Percentiles rank a stretch among this genome's conserved stretches.
phyloP scores from a whole-genome alignment of 805 yeast genomes.

The Starmerella bacillaris region DNA sequence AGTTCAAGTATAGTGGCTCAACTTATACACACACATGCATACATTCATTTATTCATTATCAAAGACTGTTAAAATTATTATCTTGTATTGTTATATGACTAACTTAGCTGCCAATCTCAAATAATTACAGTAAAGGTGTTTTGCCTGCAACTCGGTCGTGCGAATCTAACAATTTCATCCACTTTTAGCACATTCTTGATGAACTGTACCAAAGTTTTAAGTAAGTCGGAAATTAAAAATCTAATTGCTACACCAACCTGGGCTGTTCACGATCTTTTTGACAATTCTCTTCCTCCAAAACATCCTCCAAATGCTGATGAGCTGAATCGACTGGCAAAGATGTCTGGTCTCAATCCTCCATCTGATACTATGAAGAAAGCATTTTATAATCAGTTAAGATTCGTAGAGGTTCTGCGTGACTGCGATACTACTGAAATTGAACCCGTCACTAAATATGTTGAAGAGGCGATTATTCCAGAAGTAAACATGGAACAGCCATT shows the following conservation, averaged over 20 bases:
- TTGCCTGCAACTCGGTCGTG: too few species aligned
- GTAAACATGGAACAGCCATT: too few species aligned
- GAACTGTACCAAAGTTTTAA: slow-evolving; percentile 3
- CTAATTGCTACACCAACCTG: slow-evolving; percentile 18
- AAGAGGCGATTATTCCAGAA: slow-evolving; percentile 13
- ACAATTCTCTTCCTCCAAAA: slow-evolving; percentile 10
- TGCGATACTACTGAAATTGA: slow-evolving; percentile 21
- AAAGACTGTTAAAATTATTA: too few species aligned
- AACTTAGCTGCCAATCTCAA: too few species aligned
- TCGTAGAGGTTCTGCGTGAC: slow-evolving; percentile 24
- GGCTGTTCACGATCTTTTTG: slow-evolving; percentile 19
- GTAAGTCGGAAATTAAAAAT: slow-evolving; percentile 6
- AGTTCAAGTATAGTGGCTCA: too few species aligned
- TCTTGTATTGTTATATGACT: too few species aligned
- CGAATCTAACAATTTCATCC: too few species aligned
- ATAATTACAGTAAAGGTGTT: too few species aligned
- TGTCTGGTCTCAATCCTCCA: slow-evolving; percentile 16
- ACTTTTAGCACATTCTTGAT: too few species aligned
- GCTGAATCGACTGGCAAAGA: slow-evolving; percentile 9
- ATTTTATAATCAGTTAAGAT: slow-evolving; percentile 23
- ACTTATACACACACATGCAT: too few species aligned
- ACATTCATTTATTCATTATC: too few species aligned
- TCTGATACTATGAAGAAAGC: slow-evolving; percentile 18
- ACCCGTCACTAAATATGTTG: slow-evolving; percentile 21
- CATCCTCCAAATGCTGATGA: slow-evolving; percentile 12